Base-by-base conservation (phyloP, 106 monocot species). In the Agapanthus africanus region DNA sequence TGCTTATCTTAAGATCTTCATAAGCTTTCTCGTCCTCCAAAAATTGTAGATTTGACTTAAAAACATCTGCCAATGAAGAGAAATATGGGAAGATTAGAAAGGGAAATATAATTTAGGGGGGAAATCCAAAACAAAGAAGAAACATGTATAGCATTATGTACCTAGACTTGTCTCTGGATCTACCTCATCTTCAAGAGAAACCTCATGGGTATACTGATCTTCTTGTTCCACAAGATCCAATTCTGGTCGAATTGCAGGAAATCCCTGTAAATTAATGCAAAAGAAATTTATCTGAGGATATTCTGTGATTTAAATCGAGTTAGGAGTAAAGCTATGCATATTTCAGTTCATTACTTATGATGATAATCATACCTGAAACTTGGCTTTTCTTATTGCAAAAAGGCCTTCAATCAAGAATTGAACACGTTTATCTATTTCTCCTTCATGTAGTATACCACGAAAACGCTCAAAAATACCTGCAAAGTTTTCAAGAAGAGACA, bases 391-490 rank as follows among this genome's bases (percentile, higher is more conserved):
- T 74, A 91, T 89, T 25, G 91, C 95, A 82, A 97, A 97, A 65
- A 97, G 86, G 37, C 88, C 91, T 84, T 97, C 95, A 65, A 91
- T 97, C 61, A 89, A 65, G 62, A 91, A 91, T 37, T 88, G 95
- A 33, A 97, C 95, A 34, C 95, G 77, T 47, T 97, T 91, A 69
- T 97, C 95, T 37, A 91, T 88, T 80, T 97, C 86, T 66, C 88
- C 95, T 79, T 91, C 95, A 66, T 97, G 95, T 65, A 97, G 85
- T 34, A 97, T 91, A 35, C 91, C 91, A 51, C 91, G 85, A 66
- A 95, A 95, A 18, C 91, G 78, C 74, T 95, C 95, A 86, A 91
- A 95, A 61, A 95, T 88, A 79, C 85, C 94, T 95, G 74, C 37
- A 60, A 25, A 61, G 18, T 36, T 52, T 27, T n/a, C n/a, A n/a